Evolutionary conservation across 257 asterid genomes (phyloP).

Genomic region (Apocynum venetum): DNA sequence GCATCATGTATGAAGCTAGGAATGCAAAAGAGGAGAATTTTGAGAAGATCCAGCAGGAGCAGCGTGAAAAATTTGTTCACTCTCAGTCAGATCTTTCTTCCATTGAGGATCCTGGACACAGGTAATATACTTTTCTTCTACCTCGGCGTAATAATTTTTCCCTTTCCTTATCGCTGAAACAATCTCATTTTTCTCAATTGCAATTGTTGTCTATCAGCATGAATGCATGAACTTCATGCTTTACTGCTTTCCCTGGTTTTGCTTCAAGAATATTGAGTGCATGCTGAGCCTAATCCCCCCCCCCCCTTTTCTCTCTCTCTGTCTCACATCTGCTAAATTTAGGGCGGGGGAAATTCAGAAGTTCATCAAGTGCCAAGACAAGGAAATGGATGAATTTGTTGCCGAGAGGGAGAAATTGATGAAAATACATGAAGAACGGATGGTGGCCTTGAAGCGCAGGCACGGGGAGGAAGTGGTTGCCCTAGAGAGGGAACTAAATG

Average conservation of each 20-base stretch:
- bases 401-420: conserved; percentile 31
- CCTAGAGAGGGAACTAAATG: conserved; percentile 42
- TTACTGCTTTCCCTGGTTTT: neutral
- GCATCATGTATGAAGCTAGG: conserved; percentile 40
- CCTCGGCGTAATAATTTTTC: neutral
- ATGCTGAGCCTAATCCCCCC: neutral
- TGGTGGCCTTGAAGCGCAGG: conserved; percentile 31
- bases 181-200: neutral
- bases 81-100: conserved; percentile 29
- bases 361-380: conserved; percentile 38
- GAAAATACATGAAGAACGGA: conserved; percentile 32
- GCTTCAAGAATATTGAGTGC: neutral
- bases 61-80: conserved; percentile 39
- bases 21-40: conserved; percentile 49
- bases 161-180: neutral
- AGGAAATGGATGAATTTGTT: conserved; percentile 36
- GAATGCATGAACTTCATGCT: neutral
- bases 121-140: conserved; percentile 34
- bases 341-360: conserved; percentile 43
- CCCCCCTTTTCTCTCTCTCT: neutral
- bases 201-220: neutral
- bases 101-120: conserved; percentile 35
- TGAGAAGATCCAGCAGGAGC: conserved; percentile 45
- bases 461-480: conserved; percentile 41
- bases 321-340: neutral